Percentiles rank a stretch among this genome's conserved stretches.
Evolutionary conservation across 345 rosid genomes (phyloP).

Genomic region (Linum trigynum): DNA sequence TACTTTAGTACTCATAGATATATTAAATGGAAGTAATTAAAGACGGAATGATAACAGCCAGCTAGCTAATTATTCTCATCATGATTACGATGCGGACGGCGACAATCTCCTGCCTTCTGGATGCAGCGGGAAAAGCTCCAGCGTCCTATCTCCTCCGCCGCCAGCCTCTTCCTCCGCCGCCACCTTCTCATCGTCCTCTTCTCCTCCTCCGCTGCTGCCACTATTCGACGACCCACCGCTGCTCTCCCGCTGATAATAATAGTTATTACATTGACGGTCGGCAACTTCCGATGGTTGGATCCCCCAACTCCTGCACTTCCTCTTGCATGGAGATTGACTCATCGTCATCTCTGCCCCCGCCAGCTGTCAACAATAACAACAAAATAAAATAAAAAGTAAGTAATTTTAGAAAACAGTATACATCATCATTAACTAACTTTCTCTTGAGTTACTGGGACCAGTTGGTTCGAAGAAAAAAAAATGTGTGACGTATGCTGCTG

Average conservation of each 20-base stretch:
- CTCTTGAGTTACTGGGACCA: neutral
- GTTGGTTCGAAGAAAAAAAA: neutral
- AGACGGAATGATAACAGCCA: neutral
- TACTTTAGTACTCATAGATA: too few species aligned
- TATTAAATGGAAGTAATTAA: too few species aligned
- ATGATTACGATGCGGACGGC: neutral
- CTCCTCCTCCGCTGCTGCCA: neutral
- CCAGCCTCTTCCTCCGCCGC: conserved; percentile 9
- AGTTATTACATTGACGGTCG: neutral
- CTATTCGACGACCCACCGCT: neutral
- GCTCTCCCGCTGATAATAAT: neutral
- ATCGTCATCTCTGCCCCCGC: conserved; percentile 22
- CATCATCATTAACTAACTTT: neutral
- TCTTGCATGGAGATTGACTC: conserved; percentile 47
- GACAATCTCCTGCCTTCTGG: conserved; percentile 57
- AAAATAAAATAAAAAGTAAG: neutral
- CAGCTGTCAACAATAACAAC: conserved; percentile 2
- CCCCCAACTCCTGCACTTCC: conserved; percentile 83
- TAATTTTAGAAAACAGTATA: neutral
- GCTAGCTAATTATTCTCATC: neutral
- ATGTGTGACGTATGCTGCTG: neutral
- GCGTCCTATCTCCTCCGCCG: conserved; percentile 57
- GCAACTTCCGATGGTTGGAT: conserved; percentile 59
- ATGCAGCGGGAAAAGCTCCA: conserved; percentile 92
- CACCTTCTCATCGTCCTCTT: neutral